Percentiles rank a stretch among this genome's conserved stretches.
These are phyloP conservation scores for Curvularia sp. DNA, from an alignment of 2,329 filamentous ascomycete genomes.

Conservation along the genomic window DNA sequence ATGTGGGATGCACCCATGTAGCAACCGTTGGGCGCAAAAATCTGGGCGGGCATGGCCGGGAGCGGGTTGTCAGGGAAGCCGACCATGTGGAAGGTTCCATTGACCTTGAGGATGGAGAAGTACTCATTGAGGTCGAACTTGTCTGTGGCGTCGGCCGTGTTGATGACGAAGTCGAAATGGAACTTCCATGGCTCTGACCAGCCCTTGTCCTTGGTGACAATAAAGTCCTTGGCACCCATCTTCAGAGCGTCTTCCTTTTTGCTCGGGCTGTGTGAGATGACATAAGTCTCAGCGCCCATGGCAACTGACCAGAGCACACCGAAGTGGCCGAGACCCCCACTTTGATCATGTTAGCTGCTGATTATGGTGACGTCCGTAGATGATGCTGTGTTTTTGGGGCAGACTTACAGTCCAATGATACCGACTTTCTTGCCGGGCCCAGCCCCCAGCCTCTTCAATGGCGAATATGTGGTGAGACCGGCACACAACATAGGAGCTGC, in stretches of 20 bases:
- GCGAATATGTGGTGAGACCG: conserved; percentile 80
- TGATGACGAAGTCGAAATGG: conserved; percentile 79
- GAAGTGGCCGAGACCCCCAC: conserved; percentile 60
- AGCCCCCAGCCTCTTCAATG: conserved; percentile 76
- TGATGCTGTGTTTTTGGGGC: not conserved
- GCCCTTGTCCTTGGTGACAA: conserved; percentile 63
- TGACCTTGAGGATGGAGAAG: conserved; percentile 80
- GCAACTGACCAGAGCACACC: conserved; percentile 59
- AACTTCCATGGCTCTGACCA: conserved; percentile 64
- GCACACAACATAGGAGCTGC: conserved; percentile 86
- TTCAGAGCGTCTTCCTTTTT: conserved; percentile 68
- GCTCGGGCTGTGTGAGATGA: conserved; percentile 65
- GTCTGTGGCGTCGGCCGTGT: conserved; percentile 72
- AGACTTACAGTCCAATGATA: conserved; percentile 68
- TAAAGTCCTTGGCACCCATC: conserved; percentile 68
- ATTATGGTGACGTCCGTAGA: not conserved
- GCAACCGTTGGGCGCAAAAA: conserved; percentile 75
- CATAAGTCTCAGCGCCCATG: conserved; percentile 68
- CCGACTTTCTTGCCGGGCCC: conserved; percentile 82
- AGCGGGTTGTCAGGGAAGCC: conserved; percentile 80
- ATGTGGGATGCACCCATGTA: conserved; percentile 61
- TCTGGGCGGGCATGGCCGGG: conserved; percentile 74
- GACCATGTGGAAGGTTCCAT: conserved; percentile 80
- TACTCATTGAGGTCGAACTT: conserved; percentile 75
- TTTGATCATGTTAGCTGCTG: conserved; percentile 28